Evolutionary conservation across 805 yeast species (phyloP), one percentile per base, ranked within the genome.

Genomic region (Candida nitratophila): DNA sequence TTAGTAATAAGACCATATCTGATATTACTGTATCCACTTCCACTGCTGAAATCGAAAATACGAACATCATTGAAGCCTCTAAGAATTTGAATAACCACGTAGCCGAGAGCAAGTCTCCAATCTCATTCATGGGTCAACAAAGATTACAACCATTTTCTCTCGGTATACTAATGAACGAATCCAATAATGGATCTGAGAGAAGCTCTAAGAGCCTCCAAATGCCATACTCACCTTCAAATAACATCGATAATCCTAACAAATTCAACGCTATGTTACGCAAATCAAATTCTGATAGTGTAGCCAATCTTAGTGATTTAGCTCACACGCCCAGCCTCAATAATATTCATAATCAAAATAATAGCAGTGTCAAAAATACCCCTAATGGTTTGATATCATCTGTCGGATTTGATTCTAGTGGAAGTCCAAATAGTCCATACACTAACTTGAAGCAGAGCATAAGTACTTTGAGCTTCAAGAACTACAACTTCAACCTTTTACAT

Each of bases 401-500:
- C n/a, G 8, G 8, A 6, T 32, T 32, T 16, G 35, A 7, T n/a
- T 15, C 17, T n/a, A n/a, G 10, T 5, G 35, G n/a, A 11, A 32
- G 11, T n/a, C 19, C 35, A 11, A 32, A 17, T n/a, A 14, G 5
- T 10, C 4, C 6, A 4, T 11, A 17, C 16, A 32, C 17, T 16
- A 27, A 27, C 16, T 26, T 37, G 11, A 38, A 38, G 19, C 26
- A n/a, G 12, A 19, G 27, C 15, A 4, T 12, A 14, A 38, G 48
- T 33, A 34, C 38, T 6, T 17, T 40, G 14, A 43, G 48, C 19
- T 38, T 46, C 17, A 46, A 46, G 20, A 46, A 46, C 16, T 46
- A 46, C 30, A 43, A 46, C 20, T 46, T 46, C n/a, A 24, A 43
- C 22, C 19, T 46, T 9, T 34, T 46, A 15, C 48, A 46, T 19